Conservation (phyloP, 2,329 filamentous ascomycete genomes). For the Colletotrichum liaoningense region DNA sequence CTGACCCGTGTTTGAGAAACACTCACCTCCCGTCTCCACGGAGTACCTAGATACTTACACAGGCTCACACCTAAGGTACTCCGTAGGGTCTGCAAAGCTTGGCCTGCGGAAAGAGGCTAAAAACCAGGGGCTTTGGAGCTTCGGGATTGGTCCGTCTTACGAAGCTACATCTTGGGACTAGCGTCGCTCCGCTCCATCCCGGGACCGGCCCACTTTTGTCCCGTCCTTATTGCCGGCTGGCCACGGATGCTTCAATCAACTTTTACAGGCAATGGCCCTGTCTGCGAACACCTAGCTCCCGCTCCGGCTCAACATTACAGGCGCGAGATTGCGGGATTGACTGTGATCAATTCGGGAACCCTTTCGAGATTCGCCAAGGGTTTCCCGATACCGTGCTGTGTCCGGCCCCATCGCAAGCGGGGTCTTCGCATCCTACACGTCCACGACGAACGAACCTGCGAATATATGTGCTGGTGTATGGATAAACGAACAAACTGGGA, state of each 20-base stretch:
- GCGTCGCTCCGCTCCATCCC: background rate
- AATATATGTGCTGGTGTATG: background rate
- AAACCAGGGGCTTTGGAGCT: background rate
- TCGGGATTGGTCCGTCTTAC: constrained; percentile 21
- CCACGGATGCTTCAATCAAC: background rate
- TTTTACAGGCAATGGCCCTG: background rate
- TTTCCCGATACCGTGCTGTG: background rate
- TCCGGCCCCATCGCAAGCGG: too few relatives aligned
- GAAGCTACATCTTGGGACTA: constrained; percentile 12
- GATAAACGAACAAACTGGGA: background rate
- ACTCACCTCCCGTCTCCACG: background rate
- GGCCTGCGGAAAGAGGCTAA: background rate
- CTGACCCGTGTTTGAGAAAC: background rate
- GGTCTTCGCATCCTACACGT: too few relatives aligned
- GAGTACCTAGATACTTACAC: too few relatives aligned
- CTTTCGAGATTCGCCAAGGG: background rate
- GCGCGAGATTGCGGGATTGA: background rate
- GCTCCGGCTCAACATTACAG: background rate
- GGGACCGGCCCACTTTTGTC: background rate
- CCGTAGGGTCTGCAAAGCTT: constrained; percentile 9
- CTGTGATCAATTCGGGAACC: background rate
- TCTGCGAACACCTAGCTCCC: background rate
- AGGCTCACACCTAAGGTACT: too few relatives aligned
- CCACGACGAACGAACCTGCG: background rate
- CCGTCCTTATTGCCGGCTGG: constrained; percentile 10